Evolutionary conservation across 495 filamentous ascomycete species (phyloP).

Genomic region (Amorphotheca resinae): DNA sequence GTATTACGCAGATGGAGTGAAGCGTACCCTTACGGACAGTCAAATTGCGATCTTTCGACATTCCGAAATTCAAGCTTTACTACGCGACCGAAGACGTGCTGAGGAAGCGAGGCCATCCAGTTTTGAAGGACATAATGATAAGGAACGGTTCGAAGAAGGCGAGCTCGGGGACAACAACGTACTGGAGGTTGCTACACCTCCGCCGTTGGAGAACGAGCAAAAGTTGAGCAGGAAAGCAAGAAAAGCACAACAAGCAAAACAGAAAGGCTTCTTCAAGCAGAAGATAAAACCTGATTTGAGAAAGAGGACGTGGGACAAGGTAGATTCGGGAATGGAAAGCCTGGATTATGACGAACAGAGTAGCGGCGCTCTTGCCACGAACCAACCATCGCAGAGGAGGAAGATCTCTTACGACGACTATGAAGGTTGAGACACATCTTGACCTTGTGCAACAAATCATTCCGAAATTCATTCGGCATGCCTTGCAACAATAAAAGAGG

Average conservation of each 20-base stretch:
- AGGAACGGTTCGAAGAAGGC: slow-evolving; percentile 21
- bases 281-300: slow-evolving; percentile 38
- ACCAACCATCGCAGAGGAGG: slow-evolving; percentile 26
- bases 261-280: slow-evolving; percentile 18
- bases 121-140: slow-evolving; percentile 5
- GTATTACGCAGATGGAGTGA: slow-evolving; percentile 79
- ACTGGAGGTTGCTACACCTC: slow-evolving; percentile 13
- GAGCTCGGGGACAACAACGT: slow-evolving; percentile 10
- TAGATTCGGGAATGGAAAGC: slow-evolving; percentile 36
- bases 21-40: slow-evolving; percentile 83
- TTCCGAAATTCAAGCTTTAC: slow-evolving; percentile 67
- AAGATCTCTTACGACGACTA: slow-evolving; percentile 37
- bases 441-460: no score
- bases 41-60: slow-evolving; percentile 86
- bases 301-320: slow-evolving; percentile 46
- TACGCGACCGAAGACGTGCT: slow-evolving; percentile 33
- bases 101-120: slow-evolving; percentile 8
- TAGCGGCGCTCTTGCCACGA: slow-evolving; percentile 10
- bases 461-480: no score
- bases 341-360: slow-evolving; percentile 39
- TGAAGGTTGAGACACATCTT: no score
- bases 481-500: no score
- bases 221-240: slow-evolving; percentile 28
- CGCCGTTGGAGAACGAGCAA: slow-evolving; percentile 18
- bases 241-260: slow-evolving; percentile 25